Evolutionary conservation across 2,329 filamentous ascomycete genomes (phyloP).

Genomic region (Davidsoniella neocaledoniae): DNA sequence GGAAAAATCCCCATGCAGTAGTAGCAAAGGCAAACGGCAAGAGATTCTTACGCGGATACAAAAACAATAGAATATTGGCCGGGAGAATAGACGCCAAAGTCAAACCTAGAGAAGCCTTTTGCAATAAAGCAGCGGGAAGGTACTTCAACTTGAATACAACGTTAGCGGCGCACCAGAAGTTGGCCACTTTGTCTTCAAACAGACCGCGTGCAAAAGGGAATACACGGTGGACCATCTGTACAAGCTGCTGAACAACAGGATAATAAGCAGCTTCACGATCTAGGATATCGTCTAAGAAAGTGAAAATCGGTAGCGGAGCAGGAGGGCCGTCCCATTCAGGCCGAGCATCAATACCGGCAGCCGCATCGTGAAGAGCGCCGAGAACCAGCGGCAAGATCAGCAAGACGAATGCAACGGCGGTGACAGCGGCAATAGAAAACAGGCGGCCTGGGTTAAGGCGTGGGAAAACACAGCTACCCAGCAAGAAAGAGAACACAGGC

Average conservation of each 20-base stretch:
- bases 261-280: slow-evolving; percentile 54
- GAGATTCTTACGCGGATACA: slow-evolving; percentile 59
- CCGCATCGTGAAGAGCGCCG: slow-evolving; percentile 52
- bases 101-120: slow-evolving; percentile 54
- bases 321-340: slow-evolving; percentile 10
- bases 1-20: slow-evolving; percentile 90
- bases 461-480: slow-evolving; percentile 73
- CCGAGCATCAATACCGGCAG: slow-evolving; percentile 33
- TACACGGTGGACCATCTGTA: slow-evolving; percentile 77
- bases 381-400: slow-evolving; percentile 60
- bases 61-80: slow-evolving; percentile 63
- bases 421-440: slow-evolving; percentile 57
- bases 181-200: slow-evolving; percentile 98
- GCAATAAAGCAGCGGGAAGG: slow-evolving; percentile 55
- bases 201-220: slow-evolving; percentile 92
- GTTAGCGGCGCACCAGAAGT: slow-evolving; percentile 91
- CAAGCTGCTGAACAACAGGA: slow-evolving; percentile 57
- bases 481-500: slow-evolving; percentile 75
- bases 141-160: slow-evolving; percentile 72
- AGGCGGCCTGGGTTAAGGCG: slow-evolving; percentile 50
- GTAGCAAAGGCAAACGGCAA: slow-evolving; percentile 67
- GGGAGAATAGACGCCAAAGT: slow-evolving; percentile 65
- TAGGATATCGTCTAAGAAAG: slow-evolving; percentile 38
- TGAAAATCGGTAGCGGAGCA: slow-evolving; percentile 39
- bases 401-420: slow-evolving; percentile 53